These are phyloP conservation scores for Aquilaria sinensis DNA, from an alignment of 345 rosid genomes.

Conservation along the genomic window DNA sequence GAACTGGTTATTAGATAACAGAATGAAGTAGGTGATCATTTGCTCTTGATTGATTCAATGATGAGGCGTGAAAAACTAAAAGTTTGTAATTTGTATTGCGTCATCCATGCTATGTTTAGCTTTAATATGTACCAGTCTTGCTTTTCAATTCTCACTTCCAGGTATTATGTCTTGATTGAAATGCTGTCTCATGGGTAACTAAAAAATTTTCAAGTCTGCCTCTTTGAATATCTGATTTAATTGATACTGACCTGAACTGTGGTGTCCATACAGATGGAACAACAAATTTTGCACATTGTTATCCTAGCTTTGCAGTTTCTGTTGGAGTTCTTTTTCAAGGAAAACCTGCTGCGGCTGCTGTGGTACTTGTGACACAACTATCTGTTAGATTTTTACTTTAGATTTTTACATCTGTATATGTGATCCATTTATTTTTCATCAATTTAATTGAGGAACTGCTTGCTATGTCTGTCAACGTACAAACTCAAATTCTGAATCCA, in stretches of 20 bases:
- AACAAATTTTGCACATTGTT: constrained; percentile 92
- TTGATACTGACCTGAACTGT: background rate
- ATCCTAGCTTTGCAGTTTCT: constrained; percentile 96
- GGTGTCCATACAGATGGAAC: constrained; percentile 70
- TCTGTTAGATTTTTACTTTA: background rate
- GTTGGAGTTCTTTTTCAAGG: constrained; percentile 87
- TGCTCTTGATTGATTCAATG: too few relatives aligned
- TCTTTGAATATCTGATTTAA: background rate
- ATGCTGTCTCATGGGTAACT: background rate
- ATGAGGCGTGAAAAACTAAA: too few relatives aligned
- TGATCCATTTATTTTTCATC: too few relatives aligned
- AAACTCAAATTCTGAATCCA: too few relatives aligned
- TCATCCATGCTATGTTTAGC: too few relatives aligned
- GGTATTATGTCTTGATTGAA: background rate
- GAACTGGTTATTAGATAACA: too few relatives aligned
- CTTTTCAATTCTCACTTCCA: too few relatives aligned
- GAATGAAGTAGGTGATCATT: too few relatives aligned
- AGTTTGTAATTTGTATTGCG: too few relatives aligned
- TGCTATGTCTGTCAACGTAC: too few relatives aligned
- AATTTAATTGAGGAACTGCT: too few relatives aligned
- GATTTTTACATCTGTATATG: constrained; percentile 7
- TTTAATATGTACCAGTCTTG: too few relatives aligned
- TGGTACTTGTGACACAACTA: constrained; percentile 39
- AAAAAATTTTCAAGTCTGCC: constrained; percentile 1
- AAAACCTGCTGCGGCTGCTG: constrained; percentile 82